Evolutionary conservation across 768 basidiomycete genomes (phyloP), one percentile per base, ranked within the genome.

Genomic region (Lyophyllum atratum): DNA sequence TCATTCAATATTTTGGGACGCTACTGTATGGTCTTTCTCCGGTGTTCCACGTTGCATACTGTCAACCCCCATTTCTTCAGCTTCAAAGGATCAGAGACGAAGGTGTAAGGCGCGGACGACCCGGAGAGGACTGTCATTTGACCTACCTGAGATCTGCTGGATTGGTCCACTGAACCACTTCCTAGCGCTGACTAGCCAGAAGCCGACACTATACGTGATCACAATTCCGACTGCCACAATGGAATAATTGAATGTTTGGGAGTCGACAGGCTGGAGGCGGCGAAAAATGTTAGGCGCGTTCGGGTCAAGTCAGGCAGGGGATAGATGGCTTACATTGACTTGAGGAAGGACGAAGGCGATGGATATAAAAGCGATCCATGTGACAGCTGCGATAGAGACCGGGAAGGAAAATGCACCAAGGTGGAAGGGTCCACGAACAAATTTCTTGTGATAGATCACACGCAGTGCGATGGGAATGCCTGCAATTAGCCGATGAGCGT

Each of bases 151-250:
- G 49, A 88, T 87, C 67, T 87, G 87, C 69, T 80, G 82, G 15
- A 89, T 70, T 5, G 89, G 90, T 0, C 90, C 89, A 1, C 72
- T 77, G 66, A 90, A 92, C 86, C 86, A 89, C 63, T 81, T 85
- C 49, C 87, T 74, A 10, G 89, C 90, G 64, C 84, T 87, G 53
- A 89, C 17, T 4, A 87, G 44, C 90, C 90, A 92, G 64, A 86
- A 85, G 0, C 82, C 82, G n/a, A 87, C 65, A 54, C 83, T 80
- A 68, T 89, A 90, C 1, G 71, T 55, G 3, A 88, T 65, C 15
- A 93, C 86, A 60, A 90, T 88, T 0, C 85, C 89, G 22, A 91
- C 87, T 3, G 89, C 90, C 9, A 91, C 89, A 40, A 86, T 79
- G 0, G 89, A 71, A 65, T 91, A 93, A 67, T 90, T 92, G 58